Conservation (phyloP, 2,329 filamentous ascomycete genomes). For the Didymella arachidicola region DNA sequence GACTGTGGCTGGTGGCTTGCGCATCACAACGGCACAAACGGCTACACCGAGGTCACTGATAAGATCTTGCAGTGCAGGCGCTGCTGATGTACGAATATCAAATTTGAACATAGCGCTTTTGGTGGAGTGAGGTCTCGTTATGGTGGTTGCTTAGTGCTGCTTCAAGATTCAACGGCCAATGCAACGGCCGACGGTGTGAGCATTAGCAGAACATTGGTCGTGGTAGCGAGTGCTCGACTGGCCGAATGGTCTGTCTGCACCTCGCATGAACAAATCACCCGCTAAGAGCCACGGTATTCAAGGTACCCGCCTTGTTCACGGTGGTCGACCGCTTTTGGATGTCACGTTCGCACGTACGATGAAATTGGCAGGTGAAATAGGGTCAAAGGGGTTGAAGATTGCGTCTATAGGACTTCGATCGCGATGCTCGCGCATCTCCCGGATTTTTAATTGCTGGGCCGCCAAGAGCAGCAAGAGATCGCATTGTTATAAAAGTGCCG, state of each 20-base stretch:
- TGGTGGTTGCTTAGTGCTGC: background rate
- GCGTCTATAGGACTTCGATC: background rate
- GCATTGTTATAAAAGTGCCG: conserved; percentile 13
- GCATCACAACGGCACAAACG: conserved; percentile 8
- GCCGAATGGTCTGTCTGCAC: conserved; percentile 1
- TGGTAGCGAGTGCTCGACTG: background rate
- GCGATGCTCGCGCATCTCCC: conserved; percentile 14
- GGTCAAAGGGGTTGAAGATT: conserved; percentile 8
- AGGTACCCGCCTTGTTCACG: conserved; percentile 7
- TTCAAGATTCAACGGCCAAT: background rate
- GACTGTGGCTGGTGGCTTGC: conserved; percentile 19
- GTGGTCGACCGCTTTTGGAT: conserved; percentile 7
- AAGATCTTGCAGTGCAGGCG: background rate
- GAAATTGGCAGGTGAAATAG: conserved; percentile 5
- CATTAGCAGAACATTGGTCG: background rate
- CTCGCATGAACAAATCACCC: conserved; percentile 20
- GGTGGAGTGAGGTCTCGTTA: background rate
- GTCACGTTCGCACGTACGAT: conserved; percentile 1
- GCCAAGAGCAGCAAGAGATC: conserved; percentile 5
- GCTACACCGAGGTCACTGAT: conserved; percentile 3
- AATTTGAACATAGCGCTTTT: background rate
- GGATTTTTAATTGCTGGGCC: background rate
- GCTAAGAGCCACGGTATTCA: conserved; percentile 6
- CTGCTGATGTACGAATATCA: background rate
- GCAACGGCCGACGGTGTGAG: background rate